Conservation (phyloP, 352 stramenopile genomes). For the Phytophthora chlamydospora region DNA sequence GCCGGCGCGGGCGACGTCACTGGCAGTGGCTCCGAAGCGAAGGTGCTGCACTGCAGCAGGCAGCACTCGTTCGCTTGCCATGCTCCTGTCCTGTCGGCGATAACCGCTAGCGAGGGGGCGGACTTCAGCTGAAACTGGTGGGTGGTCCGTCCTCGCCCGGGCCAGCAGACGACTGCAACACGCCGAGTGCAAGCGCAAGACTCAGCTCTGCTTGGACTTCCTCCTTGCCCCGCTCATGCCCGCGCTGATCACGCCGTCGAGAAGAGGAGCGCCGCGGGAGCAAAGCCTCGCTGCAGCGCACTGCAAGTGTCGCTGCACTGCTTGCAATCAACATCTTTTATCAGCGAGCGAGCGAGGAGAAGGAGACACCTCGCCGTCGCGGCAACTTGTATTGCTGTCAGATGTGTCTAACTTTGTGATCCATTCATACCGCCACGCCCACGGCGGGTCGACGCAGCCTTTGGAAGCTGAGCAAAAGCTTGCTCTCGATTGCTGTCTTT, state of each 20-base stretch:
- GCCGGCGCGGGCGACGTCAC: background rate
- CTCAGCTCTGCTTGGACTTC: constrained; percentile 11
- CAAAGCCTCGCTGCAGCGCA: background rate
- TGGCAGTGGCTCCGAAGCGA: too few species aligned
- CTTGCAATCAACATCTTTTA: constrained; percentile 21
- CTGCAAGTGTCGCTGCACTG: background rate
- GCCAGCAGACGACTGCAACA: constrained; percentile 11
- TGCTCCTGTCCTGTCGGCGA: background rate
- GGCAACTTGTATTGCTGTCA: too few species aligned
- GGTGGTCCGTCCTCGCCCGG: constrained; percentile 1
- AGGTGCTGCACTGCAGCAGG: too few species aligned
- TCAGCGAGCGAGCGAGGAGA: background rate
- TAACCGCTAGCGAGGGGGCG: background rate
- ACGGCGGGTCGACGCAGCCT: too few species aligned
- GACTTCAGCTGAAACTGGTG: constrained; percentile 10
- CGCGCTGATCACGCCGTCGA: background rate
- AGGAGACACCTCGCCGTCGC: too few species aligned
- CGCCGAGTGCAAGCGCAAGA: constrained; percentile 17
- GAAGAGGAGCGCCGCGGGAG: too few species aligned
- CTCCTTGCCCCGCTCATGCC: constrained; percentile 8
- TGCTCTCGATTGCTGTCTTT: background rate
- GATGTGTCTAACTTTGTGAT: too few species aligned
- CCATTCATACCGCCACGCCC: too few species aligned
- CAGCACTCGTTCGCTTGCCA: too few species aligned
- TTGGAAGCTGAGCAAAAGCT: background rate